Evolutionary conservation across 495 filamentous ascomycete species (phyloP), one percentile per base, ranked within the genome.

Genomic region (Aspergillus kassunensis): DNA sequence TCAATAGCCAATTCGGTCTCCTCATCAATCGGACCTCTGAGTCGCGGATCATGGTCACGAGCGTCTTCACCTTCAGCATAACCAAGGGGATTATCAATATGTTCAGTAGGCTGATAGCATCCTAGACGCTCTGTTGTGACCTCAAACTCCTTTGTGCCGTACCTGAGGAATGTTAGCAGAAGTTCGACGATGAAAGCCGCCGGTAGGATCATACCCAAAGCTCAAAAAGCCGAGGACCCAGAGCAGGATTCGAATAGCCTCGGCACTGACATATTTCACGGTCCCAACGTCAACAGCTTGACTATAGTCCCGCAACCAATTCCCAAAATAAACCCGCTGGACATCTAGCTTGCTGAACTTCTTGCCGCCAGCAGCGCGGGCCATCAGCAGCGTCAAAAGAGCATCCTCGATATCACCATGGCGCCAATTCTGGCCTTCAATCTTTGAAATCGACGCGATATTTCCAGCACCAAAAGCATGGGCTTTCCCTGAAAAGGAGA

Each of bases 391-490:
- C 40, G 73, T 80, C 50, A 95, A 80, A 16, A 96, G 79, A 25
- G 86, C 81, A 76, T 96, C 91, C 78, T 96, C 91, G 62, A 96
- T 93, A 57, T 76, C 74, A 52, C 91, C 91, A 83, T 96, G 91
- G 40, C 91, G 89, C 88, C 89, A 96, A 66, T 95, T 95, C 56
- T 83, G 72, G 50, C 90, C 91, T 62, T 91, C 89, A 44, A 92
- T 79, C 57, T 79, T 83, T 42, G 90, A 84, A 45, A 88, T 79
- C 6, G 86, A 81, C 18, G 82, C 82, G 58, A 95, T 92, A 65
- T 92, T 93, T 31, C 89, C 90, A 47, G 91, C 91, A 20, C 91
- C 91, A 61, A 96, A 96, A 10, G 87, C 91, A 61, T 84, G 71
- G 2, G 83, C 76, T 12, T 88, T 87, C 33, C 77, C 71, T 18